phyloP scores from a whole-genome alignment of 345 rosid genomes.

The Syzygium grande region DNA sequence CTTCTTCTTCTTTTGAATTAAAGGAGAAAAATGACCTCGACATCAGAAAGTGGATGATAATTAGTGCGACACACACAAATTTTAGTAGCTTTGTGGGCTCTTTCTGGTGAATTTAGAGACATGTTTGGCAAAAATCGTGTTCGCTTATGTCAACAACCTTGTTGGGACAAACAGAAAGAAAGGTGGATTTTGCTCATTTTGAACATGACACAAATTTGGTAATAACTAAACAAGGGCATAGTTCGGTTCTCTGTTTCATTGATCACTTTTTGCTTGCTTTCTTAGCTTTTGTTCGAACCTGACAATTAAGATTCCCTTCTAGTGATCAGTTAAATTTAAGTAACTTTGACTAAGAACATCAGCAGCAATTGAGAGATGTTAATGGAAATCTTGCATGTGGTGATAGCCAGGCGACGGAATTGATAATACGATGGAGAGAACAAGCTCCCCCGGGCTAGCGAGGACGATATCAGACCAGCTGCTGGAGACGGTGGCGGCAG shows the following conservation, averaged over 20 bases:
- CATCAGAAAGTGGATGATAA: neutral
- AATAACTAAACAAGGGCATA: neutral
- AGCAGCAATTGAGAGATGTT: neutral
- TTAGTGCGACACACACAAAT: neutral
- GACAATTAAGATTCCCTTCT: neutral
- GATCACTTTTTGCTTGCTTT: neutral
- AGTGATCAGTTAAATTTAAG: neutral
- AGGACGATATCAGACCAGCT: slow-evolving; percentile 83
- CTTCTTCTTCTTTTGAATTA: neutral
- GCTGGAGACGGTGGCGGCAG: slow-evolving; percentile 59
- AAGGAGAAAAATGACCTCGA: neutral
- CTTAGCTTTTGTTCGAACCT: neutral
- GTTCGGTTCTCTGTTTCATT: neutral
- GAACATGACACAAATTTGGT: neutral
- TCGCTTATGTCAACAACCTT: neutral
- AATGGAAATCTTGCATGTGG: neutral
- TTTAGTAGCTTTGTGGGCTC: neutral
- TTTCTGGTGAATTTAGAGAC: neutral
- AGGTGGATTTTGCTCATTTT: neutral
- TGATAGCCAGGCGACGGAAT: neutral
- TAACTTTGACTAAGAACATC: neutral
- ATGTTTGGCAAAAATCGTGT: neutral
- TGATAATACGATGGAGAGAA: slow-evolving; percentile 34
- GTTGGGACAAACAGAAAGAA: neutral
- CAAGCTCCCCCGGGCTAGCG: slow-evolving; percentile 40